Evolutionary conservation across 2,329 filamentous ascomycete species (phyloP), one percentile per base, ranked within the genome.

Genomic region (Aspergillus sp.): DNA sequence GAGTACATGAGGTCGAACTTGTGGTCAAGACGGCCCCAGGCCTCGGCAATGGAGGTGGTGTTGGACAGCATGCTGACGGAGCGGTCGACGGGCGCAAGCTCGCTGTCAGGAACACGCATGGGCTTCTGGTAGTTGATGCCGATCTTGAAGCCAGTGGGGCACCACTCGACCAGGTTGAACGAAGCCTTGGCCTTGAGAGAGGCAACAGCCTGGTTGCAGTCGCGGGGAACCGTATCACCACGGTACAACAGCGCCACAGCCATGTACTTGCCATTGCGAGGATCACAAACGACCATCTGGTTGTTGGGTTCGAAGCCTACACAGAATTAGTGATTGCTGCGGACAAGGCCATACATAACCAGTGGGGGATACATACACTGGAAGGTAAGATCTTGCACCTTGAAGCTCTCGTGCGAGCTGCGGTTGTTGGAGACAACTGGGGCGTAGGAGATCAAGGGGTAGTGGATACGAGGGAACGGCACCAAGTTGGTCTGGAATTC

Each of bases 361-460:
- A 2, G 14, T 15, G 6, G 7, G 10, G 8, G n/a, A 12, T 11
- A 51, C 53, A 15, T 63, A 76, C 74, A 77, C 55, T 79, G 74
- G 51, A 76, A 70, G 42, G 76, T 80, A 45, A 80, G 61, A 42
- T 91, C 85, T 41, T 77, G 73, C 34, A 86, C 80, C 71, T 85
- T 86, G 76, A 88, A 88, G 69, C 81, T 85, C 69, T 91, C 84
- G 56, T 91, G 84, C 29, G 78, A 75, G 61, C 81, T 85, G 74
- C 83, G 84, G 67, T 74, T 70, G 37, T 77, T 75, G 17, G 71
- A 74, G 37, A 79, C 67, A 34, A 80, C 74, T 2, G 76, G 76
- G 2, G 75, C 74, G 47, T 78, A 80, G 46, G 68, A 72, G 58
- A 80, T 77, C 43, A 80, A 58, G 26, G 76, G 75, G 53, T 78